A percentile compares a stretch with the other conserved stretches of the same genome.
These are phyloP conservation scores for Fonsecaea monophora DNA, from an alignment of 2,329 filamentous ascomycete species.

Conservation along the genomic window DNA sequence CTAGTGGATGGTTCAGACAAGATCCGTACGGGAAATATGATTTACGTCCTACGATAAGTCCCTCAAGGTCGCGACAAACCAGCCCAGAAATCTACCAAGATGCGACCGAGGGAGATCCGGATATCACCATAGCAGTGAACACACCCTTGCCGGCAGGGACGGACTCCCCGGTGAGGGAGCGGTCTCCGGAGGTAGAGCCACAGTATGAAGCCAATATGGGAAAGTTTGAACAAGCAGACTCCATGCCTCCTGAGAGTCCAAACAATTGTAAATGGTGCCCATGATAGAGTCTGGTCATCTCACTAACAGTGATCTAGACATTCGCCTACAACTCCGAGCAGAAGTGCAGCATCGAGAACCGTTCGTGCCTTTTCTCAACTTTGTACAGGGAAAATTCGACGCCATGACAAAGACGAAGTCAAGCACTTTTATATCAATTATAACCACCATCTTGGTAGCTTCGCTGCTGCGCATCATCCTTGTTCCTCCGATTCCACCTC, in stretches of 20 bases:
- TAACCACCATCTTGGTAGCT: constrained; percentile 70
- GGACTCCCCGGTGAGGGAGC: constrained; percentile 63
- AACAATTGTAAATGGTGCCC: constrained; percentile 59
- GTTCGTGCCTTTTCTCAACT: constrained; percentile 74
- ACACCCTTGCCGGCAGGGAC: constrained; percentile 63
- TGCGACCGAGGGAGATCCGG: constrained; percentile 58
- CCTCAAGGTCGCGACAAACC: constrained; percentile 61
- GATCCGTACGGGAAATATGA: constrained; percentile 56
- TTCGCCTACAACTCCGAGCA: constrained; percentile 84
- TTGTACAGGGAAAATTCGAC: constrained; percentile 66
- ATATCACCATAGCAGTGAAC: constrained; percentile 60
- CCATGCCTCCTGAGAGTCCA: constrained; percentile 39
- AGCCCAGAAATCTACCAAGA: constrained; percentile 66
- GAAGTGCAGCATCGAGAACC: constrained; percentile 89
- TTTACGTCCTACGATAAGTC: constrained; percentile 54
- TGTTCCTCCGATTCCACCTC: constrained; percentile 69
- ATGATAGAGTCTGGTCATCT: constrained; percentile 26
- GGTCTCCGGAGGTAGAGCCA: constrained; percentile 62
- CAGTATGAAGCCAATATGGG: constrained; percentile 38
- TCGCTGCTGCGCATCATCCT: constrained; percentile 70
- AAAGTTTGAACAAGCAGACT: constrained; percentile 26
- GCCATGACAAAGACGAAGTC: constrained; percentile 72
- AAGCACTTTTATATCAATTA: constrained; percentile 67
- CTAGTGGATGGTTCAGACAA: constrained; percentile 63
- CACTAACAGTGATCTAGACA: constrained; percentile 63